These are phyloP conservation scores for Ajuga chamaepitys DNA, from an alignment of 257 asterid species.

Conservation along the genomic window DNA sequence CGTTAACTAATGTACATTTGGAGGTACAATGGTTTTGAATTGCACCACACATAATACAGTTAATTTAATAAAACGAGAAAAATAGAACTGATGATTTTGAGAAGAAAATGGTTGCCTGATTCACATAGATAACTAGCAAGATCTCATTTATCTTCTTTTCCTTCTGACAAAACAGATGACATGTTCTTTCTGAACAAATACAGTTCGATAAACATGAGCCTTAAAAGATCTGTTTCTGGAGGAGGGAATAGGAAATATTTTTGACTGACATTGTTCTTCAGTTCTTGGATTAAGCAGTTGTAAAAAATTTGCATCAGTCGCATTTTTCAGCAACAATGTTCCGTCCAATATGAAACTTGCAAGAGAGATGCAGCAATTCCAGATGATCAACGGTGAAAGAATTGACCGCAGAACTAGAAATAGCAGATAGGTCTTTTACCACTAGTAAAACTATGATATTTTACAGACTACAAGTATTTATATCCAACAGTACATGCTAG, in stretches of 20 bases:
- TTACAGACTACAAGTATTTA: neutral
- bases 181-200: neutral
- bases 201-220: too few species aligned
- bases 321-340: neutral
- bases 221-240: too few species aligned
- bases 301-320: neutral
- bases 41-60: neutral
- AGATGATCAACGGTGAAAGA: too few species aligned
- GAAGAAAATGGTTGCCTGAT: neutral
- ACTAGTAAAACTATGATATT: neutral
- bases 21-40: neutral
- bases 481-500: slow-evolving; percentile 2
- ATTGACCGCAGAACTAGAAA: neutral
- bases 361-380: neutral
- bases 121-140: slow-evolving; percentile 3
- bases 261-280: neutral
- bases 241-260: too few species aligned
- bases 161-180: neutral
- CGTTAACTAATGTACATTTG: neutral
- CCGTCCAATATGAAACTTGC: neutral
- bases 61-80: neutral
- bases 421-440: neutral
- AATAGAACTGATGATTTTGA: neutral
- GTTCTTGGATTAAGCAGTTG: neutral
- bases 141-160: neutral